Base-by-base conservation (phyloP, 2,329 filamentous ascomycete genomes). In the Sordariomycetes sp. region DNA sequence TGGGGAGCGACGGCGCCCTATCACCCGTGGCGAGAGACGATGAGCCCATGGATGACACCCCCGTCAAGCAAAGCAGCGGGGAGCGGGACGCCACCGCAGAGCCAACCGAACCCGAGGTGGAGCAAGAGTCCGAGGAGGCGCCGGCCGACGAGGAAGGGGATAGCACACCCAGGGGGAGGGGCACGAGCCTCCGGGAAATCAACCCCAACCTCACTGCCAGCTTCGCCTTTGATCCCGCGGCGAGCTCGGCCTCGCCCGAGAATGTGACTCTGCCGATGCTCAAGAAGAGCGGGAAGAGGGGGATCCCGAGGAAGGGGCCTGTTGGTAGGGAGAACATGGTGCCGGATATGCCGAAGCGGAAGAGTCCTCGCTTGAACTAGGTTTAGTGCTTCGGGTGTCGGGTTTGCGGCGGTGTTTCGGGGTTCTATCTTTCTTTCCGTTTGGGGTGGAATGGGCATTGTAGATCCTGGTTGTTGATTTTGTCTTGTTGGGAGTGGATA, bases 131-230 rank as follows among this genome's bases (percentile, higher is more conserved):
- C 24, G 61, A 63, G 55, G 61, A 61, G 25, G 59, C 62, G 10
- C 63, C 61, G 25, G 67, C 63, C 36, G 61, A 5, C 12, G 35
- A 45, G n/a, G 53, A 55, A 35, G 53, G 42, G 20, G 42, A 24
- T n/a, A 55, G 4, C 4, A 17, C 39, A 56, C 36, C 66, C 68
- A 32, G 8, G 28, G 28, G 28, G 15, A 62, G 72, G 32, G 69
- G 68, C 59, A 72, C 68, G 67, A 79, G 77, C 61, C 72, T 82
- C 53, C 76, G 79, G 48, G 80, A 82, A 65, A 72, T 82, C 39
- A 77, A 81, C 64, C 77, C 77, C 36, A 78, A 78, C 62, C 65
- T 76, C 28, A 72, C 72, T 59, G 62, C 64, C n/a, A 76, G 70
- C 61, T 58, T 73, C 58, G 61, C 64, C 57, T 76, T 77, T 59